Evolutionary conservation across 2,329 filamentous ascomycete species (phyloP), one percentile per base, ranked within the genome.

Genomic region (Aaosphaeria pasadenensis): DNA sequence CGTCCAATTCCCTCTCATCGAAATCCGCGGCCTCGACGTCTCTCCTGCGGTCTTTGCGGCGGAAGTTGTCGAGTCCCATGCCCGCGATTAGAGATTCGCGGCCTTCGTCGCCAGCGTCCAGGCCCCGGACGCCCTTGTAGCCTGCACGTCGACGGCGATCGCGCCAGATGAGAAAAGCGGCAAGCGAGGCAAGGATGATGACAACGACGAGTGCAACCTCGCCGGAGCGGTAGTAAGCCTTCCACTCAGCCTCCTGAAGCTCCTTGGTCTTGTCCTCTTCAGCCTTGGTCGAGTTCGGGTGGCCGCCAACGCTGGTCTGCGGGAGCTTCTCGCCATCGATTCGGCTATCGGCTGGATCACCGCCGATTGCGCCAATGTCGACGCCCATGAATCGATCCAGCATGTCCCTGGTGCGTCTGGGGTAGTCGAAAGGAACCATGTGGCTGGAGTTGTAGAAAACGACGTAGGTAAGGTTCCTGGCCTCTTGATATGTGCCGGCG

Each of bases 351-450:
- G 85, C 81, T 0, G 91, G 89, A 44, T 76, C 74, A 44, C 89
- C 91, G 49, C 92, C 92, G 56, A 96, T 95, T 63, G 82, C 87
- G 59, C 83, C 87, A 56, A 97, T 95, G 65, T 97, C 91, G 38
- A 99, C 89, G 43, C 84, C 83, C 81, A 97, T 90, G 74, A 99
- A 96, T 38, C 94, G 88, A 71, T 99, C 92, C 11, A 99, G 84
- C 94, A 99, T 99, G 69, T 97, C 94, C 52, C 92, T 84, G 17
- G 86, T 88, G 51, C 91, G 86, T 42, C 90, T 85, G 1, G 92
- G 86, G 60, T 88, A 88, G 71, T 99, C 92, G 64, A 94, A 97
- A 1, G 94, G 95, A 1, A 99, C 94, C 94, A 99, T 99, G 71
- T 99, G 94, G 43, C 89, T 95, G 11, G 90, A 85, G 70, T 99